Percentiles rank a stretch among this genome's conserved stretches.
phyloP scores from a whole-genome alignment of 192 early-diverging fungal species.

The Gonapodya prolifera region DNA sequence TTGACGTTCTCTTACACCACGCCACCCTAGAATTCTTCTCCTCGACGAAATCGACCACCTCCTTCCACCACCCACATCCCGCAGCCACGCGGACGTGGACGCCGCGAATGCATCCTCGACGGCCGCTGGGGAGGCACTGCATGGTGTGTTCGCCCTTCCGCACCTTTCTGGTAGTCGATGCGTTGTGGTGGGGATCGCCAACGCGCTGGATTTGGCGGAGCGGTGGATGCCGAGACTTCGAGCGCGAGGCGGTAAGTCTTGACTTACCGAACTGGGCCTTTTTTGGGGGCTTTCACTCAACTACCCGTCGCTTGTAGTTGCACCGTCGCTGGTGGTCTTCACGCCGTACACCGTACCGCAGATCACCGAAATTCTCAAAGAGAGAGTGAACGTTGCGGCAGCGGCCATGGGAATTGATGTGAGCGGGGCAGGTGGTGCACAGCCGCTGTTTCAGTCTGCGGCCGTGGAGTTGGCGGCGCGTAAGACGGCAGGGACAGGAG shows the following conservation, averaged over 20 bases:
- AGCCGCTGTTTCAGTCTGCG: slow-evolving; percentile 58
- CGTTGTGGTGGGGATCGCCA: slow-evolving; percentile 80
- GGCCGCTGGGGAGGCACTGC: slow-evolving; percentile 45
- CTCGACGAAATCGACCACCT: slow-evolving; percentile 92
- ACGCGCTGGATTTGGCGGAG: slow-evolving; percentile 83
- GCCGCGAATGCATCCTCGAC: slow-evolving; percentile 10
- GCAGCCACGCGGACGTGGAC: not conserved
- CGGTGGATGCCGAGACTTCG: slow-evolving; percentile 75
- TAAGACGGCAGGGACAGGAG: slow-evolving; percentile 79
- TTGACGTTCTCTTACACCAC: not conserved
- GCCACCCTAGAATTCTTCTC: slow-evolving; percentile 47
- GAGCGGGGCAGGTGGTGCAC: not conserved
- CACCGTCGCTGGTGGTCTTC: slow-evolving; percentile 72
- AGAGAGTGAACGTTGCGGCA: slow-evolving; percentile 33
- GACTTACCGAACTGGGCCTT: not conserved
- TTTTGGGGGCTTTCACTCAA: not conserved
- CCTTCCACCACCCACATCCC: slow-evolving; percentile 12
- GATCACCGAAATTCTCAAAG: slow-evolving; percentile 79
- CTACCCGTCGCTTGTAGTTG: slow-evolving; percentile 17
- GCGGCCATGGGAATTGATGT: not conserved
- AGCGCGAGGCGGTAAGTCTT: slow-evolving; percentile 56
- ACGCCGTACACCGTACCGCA: slow-evolving; percentile 74
- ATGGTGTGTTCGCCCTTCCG: slow-evolving; percentile 23
- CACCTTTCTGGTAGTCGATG: not conserved
- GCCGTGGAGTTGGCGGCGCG: slow-evolving; percentile 88